Evolutionary conservation across 768 basidiomycete genomes (phyloP), one percentile per base, ranked within the genome.

Genomic region (Myochromella boudieri): DNA sequence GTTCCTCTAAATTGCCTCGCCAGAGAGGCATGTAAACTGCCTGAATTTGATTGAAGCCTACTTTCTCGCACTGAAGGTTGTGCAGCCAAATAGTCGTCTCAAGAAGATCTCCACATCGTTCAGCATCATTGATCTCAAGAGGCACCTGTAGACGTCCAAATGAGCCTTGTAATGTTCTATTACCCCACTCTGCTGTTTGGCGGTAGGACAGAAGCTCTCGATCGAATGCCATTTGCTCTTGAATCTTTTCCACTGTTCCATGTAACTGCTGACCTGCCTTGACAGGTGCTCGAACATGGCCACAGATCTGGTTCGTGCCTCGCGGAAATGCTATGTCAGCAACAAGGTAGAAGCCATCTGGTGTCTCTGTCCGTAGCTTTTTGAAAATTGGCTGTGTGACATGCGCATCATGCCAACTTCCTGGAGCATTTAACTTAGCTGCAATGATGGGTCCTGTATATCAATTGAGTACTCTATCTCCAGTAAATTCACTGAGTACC

Each of bases 121-220:
- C 24, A 2, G 36, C 41, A 45, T 73, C 27, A 29, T 64, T 52
- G 20, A 74, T 68, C 11, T 60, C 49, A 1, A 78, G 53, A 1
- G 69, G 78, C 1, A 81, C 40, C 3, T 66, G 58, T 8, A 81
- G 62, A 1, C 66, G 57, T 4, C 76, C 71, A 63, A 76, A 80
- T 1, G 70, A 69, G 6, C 73, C 72, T 49, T 77, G 75, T 6
- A 80, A 39, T 4, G 58, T 48, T 1, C 62, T 61, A 65, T 71
- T 78, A 0, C 77, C 77, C 79, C 76, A 81, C 52, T 81, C 75
- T 9, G 74, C 74, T 1, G 76, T 71, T 54, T 81, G 77, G 1
- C 68, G 54, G 49, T 60, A 77, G 2, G 72, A 73, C 0, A 78
- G 54, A 0, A 78, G 60, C 48, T 78, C 57, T 0, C 57, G 41